These are phyloP conservation scores for Lepidopterella palustris DNA, from an alignment of 495 filamentous ascomycete genomes.

Conservation along the genomic window DNA sequence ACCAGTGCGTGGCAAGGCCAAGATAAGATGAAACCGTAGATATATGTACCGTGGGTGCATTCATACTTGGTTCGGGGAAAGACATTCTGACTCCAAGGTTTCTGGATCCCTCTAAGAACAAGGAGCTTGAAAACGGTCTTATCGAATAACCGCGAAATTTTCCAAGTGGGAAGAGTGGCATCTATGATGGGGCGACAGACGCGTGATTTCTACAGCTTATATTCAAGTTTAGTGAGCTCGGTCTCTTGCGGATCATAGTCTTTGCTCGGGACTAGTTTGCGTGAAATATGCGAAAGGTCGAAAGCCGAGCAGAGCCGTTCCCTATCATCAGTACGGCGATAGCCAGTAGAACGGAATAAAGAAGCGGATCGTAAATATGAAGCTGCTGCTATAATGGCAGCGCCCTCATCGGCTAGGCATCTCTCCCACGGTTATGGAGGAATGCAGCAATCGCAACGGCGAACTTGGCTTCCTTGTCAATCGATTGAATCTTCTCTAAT, in stretches of 20 bases:
- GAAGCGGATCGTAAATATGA: neutral
- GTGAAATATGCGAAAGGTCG: neutral
- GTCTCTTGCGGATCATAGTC: neutral
- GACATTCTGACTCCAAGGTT: neutral
- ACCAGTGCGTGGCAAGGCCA: neutral
- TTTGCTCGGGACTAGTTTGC: neutral
- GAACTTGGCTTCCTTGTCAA: neutral
- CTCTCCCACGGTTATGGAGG: neutral
- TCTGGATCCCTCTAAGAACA: neutral
- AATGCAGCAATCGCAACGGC: neutral
- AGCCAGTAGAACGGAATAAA: neutral
- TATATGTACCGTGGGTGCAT: neutral
- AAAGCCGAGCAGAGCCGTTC: neutral
- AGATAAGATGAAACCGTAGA: neutral
- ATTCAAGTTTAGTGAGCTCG: neutral
- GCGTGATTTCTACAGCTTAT: neutral
- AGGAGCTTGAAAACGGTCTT: neutral
- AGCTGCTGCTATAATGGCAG: neutral
- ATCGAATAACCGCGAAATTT: neutral
- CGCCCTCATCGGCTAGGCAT: neutral
- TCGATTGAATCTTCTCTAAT: neutral
- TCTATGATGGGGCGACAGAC: neutral
- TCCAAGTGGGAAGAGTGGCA: neutral
- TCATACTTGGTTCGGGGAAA: neutral
- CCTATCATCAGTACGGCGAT: neutral